phyloP scores from a whole-genome alignment of 2,329 filamentous ascomycete species.

The Botryotinia narcissicola region DNA sequence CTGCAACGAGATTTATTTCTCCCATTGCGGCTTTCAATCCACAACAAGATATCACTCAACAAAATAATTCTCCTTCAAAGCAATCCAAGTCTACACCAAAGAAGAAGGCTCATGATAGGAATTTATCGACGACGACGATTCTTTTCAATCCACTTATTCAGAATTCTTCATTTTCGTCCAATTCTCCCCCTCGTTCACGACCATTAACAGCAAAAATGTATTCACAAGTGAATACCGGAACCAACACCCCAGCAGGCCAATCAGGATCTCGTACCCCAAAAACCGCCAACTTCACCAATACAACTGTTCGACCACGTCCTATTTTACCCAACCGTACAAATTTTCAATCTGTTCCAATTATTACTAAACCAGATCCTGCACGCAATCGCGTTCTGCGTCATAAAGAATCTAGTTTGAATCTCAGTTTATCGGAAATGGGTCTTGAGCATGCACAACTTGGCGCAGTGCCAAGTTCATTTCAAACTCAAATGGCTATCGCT shows the following conservation, averaged over 20 bases:
- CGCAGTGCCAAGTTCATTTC: constrained; percentile 71
- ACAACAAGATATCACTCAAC: not conserved
- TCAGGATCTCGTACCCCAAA: constrained; percentile 30
- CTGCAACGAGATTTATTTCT: constrained; percentile 43
- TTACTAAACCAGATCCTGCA: constrained; percentile 36
- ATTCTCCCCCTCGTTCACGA: constrained; percentile 40
- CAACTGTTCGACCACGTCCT: constrained; percentile 53
- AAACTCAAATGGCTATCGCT: constrained; percentile 75
- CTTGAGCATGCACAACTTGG: constrained; percentile 63
- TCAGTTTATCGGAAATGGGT: constrained; percentile 68
- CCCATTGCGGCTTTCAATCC: not conserved
- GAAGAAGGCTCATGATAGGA: constrained; percentile 58
- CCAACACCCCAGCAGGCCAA: constrained; percentile 29
- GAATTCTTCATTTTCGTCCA: constrained; percentile 44
- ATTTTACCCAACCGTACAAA: constrained; percentile 52
- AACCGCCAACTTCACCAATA: constrained; percentile 40
- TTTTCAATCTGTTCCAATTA: constrained; percentile 56
- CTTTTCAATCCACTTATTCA: constrained; percentile 69
- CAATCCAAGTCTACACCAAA: constrained; percentile 16
- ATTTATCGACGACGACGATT: constrained; percentile 78
- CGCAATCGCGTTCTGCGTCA: constrained; percentile 30
- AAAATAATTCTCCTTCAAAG: constrained; percentile 2
- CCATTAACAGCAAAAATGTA: constrained; percentile 39
- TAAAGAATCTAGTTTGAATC: constrained; percentile 61
- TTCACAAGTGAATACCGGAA: constrained; percentile 31